A percentile compares a stretch with the other conserved stretches of the same genome.
Evolutionary conservation across 2,329 filamentous ascomycete genomes (phyloP).

Genomic region (Penicillium brasilianum): DNA sequence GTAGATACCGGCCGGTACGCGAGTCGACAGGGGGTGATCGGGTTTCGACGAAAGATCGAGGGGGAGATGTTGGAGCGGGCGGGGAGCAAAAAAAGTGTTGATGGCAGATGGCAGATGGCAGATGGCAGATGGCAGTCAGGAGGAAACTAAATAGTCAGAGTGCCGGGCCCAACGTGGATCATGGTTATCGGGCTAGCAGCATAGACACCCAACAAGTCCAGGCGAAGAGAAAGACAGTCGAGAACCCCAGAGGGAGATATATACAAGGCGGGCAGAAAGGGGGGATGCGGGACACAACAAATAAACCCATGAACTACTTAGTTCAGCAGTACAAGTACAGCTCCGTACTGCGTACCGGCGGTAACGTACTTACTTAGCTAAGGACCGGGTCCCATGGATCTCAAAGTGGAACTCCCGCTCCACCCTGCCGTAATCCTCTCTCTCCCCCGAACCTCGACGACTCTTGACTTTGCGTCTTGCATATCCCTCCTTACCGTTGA

Average conservation of each 20-base stretch:
- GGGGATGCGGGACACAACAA: slow-evolving; percentile 29
- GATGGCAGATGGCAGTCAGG: slow-evolving; percentile 18
- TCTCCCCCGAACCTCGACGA: background rate
- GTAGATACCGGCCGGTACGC: background rate
- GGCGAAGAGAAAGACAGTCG: background rate
- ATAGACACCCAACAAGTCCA: slow-evolving; percentile 5
- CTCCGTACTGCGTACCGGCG: too few species aligned
- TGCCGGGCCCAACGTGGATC: slow-evolving; percentile 20
- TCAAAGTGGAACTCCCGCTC: slow-evolving; percentile 19
- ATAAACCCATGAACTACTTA: slow-evolving; percentile 12
- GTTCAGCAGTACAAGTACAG: background rate
- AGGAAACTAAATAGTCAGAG: slow-evolving; percentile 15
- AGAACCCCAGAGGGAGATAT: slow-evolving; percentile 5
- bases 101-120: slow-evolving; percentile 13
- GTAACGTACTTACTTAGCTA: too few species aligned
- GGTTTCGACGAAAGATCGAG: slow-evolving; percentile 13
- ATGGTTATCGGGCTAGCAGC: slow-evolving; percentile 15
- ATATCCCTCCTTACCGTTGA: slow-evolving; percentile 6
- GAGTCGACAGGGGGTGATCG: slow-evolving; percentile 6
- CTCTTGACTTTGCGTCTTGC: slow-evolving; percentile 11
- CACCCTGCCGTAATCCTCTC: slow-evolving; percentile 28
- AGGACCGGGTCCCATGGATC: background rate
- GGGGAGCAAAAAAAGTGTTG: slow-evolving; percentile 18
- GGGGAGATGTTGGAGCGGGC: slow-evolving; percentile 14
- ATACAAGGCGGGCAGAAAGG: slow-evolving; percentile 15